Evolutionary conservation across 305 asterid genomes (phyloP), one percentile per base, ranked within the genome.

Genomic region (Fraxinus xanthoxyloides): DNA sequence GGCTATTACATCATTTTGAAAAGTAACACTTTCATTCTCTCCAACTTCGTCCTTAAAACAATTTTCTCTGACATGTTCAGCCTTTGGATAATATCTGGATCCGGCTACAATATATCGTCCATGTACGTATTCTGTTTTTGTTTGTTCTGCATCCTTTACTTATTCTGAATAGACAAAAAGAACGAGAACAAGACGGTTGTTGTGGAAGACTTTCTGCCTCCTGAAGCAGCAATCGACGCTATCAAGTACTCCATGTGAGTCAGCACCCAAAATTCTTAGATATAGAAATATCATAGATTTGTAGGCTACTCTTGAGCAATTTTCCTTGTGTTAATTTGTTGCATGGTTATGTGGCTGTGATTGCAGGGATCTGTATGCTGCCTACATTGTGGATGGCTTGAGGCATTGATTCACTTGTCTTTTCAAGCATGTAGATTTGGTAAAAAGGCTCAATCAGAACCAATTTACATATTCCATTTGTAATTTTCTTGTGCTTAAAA

Each of bases 151-250:
- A 43, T 85, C 90, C 94, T 90, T 90, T 9, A 87, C 88, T 72
- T 82, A 51, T 51, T 19, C 31, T 74, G 43, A 79, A 88, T 75
- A 94, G 98, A 94, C 86, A 92, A 94, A 46, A 93, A 92, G 90
- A 94, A 94, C 63, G 97, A 94, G 90, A 93, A 93, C 93, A 93
- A 93, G 86, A 76, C 91, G 1, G 97, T 94, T 69, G 94, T 89
- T 0, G 98, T 94, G 80, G 97, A 94, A 86, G 95, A 93, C 82
- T 94, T 94, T 83, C 90, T 94, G 79, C 95, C 97, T 19, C 90
- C 95, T 82, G 90, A 86, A 84, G 73, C 93, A 61, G 97, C 98
- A 7, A 51, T 87, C 56, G 91, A 91, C 1, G 98, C 97, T 56
- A 89, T 93, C 84, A 87, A 86, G 79, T 82, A 94, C 87, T 94